Base-by-base conservation (phyloP, 352 stramenopile species). In the Phytophthora rubi region DNA sequence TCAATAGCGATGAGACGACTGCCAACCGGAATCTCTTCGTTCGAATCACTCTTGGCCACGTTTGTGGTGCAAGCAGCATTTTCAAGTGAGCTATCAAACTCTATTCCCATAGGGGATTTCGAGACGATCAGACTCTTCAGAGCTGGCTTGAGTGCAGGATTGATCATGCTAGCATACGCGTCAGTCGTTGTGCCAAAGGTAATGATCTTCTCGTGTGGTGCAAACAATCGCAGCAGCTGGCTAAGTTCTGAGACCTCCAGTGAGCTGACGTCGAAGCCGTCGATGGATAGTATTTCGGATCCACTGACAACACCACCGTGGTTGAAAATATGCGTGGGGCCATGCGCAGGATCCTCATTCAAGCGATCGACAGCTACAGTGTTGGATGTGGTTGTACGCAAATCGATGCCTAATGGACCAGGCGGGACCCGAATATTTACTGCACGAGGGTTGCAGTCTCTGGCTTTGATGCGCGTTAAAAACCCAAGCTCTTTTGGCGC, bases 1-100 rank as follows among this genome's bases (percentile, higher is more conserved):
- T 91, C 78, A 37, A 91, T 75, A 0, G 73, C 81, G 28, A 89
- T 63, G 8, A 91, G 65, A n/a, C 71, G 65, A 51, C 80, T 91
- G 2, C 82, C 79, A 6, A 69, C 8, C 6, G 78, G 70, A 32
- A 89, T 71, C 4, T 73, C 48, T 12, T 74, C 63, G 18, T 65
- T 45, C 4, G 16, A 53, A 53, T 77, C 48, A 7, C 59, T 68
- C 16, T 30, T 61, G 7, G 49, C 30, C n/a, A 62, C n/a, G 10
- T 61, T 51, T 39, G 37, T 61, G 9, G 37, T 61, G 13, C 59
- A 52, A 10, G 47, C 32, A 18, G 32, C 33, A 62, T 73, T 77
- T 12, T 59, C 73, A 23, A 52, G 54, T 0, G 33, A 57, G 26
- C 61, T 73, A 26, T 82, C 67, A 42, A 86, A 86, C 9, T 75